phyloP scores from a whole-genome alignment of 768 basidiomycete species.

The Lepiota subincarnata region DNA sequence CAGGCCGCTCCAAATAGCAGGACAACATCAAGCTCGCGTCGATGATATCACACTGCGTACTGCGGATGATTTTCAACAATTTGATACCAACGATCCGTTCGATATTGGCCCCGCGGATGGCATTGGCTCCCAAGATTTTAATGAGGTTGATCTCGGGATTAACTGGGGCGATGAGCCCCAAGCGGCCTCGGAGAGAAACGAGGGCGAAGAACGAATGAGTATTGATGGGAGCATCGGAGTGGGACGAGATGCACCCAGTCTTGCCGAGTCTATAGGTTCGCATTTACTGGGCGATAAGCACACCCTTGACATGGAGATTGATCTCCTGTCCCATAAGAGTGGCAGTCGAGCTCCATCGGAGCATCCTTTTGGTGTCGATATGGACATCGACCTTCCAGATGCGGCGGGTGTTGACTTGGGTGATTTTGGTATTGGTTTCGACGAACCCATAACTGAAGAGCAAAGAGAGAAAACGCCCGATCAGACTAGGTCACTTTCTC shows the following conservation, averaged over 20 bases:
- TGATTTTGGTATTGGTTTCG: conserved; percentile 61
- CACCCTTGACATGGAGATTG: conserved; percentile 45
- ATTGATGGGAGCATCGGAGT: conserved; percentile 64
- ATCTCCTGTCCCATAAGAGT: conserved; percentile 55
- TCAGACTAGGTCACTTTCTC: conserved; percentile 55
- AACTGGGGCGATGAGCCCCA: conserved; percentile 65
- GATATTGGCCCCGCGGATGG: conserved; percentile 78
- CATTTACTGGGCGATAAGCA: conserved; percentile 49
- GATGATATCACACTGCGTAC: conserved; percentile 87
- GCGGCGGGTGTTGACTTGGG: conserved; percentile 64
- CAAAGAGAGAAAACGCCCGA: conserved; percentile 52
- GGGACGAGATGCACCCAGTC: conserved; percentile 64
- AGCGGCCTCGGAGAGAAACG: conserved; percentile 30
- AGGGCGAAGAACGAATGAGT: conserved; percentile 50
- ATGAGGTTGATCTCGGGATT: conserved; percentile 69
- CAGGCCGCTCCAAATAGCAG: conserved; percentile 57
- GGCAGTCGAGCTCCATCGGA: conserved; percentile 63
- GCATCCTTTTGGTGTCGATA: conserved; percentile 57
- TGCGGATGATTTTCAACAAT: conserved; percentile 64
- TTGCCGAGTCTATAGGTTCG: conserved; percentile 57
- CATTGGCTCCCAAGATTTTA: conserved; percentile 81
- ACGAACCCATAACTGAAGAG: conserved; percentile 41
- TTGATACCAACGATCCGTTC: conserved; percentile 70
- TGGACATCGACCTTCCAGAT: conserved; percentile 44
- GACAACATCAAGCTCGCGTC: conserved; percentile 78